Evolutionary conservation across 306 rosid species (phyloP), one percentile per base, ranked within the genome.

Genomic region (Trifolium subterraneum): DNA sequence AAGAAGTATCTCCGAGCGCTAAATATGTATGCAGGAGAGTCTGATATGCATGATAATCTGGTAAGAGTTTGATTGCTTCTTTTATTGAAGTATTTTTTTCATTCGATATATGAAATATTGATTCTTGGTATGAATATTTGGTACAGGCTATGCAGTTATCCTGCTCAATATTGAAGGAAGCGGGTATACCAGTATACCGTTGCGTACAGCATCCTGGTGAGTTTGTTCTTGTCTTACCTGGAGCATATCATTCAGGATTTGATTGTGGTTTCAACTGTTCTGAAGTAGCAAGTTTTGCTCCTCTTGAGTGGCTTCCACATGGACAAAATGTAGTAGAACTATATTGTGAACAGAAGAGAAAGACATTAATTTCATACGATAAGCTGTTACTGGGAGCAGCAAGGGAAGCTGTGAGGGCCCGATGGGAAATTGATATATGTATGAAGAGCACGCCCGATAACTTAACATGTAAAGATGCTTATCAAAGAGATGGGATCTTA

Each of bases 201-300:
- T 88, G 99, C 73, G 29, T 88, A 82, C 99, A 94, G 83, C 52
- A 80, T 82, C 88, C 87, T 6, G 68, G 88, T 36, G 99, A 92
- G 81, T 90, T 87, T 80, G 90, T 94, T 85, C 89, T 94, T 44
- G 74, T 86, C 76, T 78, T 88, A 65, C 91, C 97, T 12, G 90
- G 96, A 78, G 87, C 89, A 75, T 90, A 86, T 83, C 85, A 84
- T 88, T 87, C 97, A 0, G 95, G 91, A 75, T 88, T 94, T 76
- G 87, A 90, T 78, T 90, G 90, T 29, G 99, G 99, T 66, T 94
- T 94, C 84, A 94, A 85, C 80, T 80, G 85, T 77, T 83, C 93
- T 16, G 96, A 88, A 87, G 83, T 78, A 7, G 87, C 84, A 73
- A 84, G 84, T 73, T 86, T 90, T 73, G 96, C 97, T 65, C 89